A percentile compares a stretch with the other conserved stretches of the same genome.
Evolutionary conservation across 805 yeast genomes (phyloP).

Genomic region (Yamadazyma phyllophila): DNA sequence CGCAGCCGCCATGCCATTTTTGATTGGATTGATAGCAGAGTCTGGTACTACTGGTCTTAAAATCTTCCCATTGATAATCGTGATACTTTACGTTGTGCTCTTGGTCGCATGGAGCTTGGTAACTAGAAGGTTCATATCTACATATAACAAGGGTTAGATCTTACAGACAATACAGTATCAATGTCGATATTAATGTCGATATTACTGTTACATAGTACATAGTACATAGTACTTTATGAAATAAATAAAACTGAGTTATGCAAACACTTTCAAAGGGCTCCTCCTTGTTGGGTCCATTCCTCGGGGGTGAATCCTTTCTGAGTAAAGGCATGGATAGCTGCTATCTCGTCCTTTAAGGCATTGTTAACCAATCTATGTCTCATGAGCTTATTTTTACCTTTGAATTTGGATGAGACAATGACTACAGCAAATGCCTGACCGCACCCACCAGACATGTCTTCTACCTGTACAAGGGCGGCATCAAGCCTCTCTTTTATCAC

Average conservation of each 20-base stretch:
- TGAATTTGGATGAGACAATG: constrained; percentile 69
- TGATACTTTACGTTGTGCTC: constrained; percentile 23
- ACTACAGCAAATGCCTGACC: constrained; percentile 96
- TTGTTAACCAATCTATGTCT: constrained; percentile 85
- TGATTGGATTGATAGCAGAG: constrained; percentile 52
- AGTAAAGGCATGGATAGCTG: constrained; percentile 89
- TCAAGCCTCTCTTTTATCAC: constrained; percentile 55
- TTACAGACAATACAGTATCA: not conserved
- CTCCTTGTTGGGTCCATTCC: constrained; percentile 67
- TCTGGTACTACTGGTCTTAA: constrained; percentile 31
- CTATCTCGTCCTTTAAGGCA: constrained; percentile 80
- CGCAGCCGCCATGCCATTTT: constrained; percentile 70
- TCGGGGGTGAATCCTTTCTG: constrained; percentile 83
- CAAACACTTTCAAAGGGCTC: constrained; percentile 15
- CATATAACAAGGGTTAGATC: constrained; percentile 5
- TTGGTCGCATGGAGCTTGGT: constrained; percentile 25
- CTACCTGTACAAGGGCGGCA: constrained; percentile 67
- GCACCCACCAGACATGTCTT: constrained; percentile 88
- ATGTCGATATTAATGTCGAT: not conserved
- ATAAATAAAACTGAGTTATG: not conserved
- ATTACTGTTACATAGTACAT: constrained; percentile 5
- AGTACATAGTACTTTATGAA: constrained; percentile 1
- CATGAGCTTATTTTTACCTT: constrained; percentile 78
- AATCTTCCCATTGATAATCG: constrained; percentile 30
- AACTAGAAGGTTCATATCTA: constrained; percentile 12